phyloP scores from a whole-genome alignment of 176 grass and related monocot genomes.

The Zoysia pacifica region DNA sequence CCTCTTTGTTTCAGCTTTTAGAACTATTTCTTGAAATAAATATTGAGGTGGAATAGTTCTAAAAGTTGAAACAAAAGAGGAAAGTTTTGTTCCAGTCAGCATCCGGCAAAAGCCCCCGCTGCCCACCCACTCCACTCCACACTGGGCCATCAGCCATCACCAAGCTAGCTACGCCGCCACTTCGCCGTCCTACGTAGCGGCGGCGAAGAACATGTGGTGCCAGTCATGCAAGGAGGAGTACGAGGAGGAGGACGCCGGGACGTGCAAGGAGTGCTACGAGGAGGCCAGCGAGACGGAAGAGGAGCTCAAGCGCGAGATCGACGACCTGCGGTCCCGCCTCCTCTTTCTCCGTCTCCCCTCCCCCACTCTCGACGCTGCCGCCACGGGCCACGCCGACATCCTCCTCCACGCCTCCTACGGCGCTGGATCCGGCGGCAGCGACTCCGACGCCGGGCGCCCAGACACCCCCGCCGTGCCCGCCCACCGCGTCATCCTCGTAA shows the following conservation, averaged over 20 bases:
- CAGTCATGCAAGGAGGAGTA: conserved; percentile 89
- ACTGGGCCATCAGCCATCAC: too few species aligned
- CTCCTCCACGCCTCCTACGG: conserved; percentile 49
- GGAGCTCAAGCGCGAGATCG: conserved; percentile 96
- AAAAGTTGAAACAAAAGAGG: too few species aligned
- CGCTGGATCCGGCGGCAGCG: conserved; percentile 8
- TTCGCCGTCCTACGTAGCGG: neutral
- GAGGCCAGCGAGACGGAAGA: conserved; percentile 98
- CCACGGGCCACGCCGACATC: conserved; percentile 36
- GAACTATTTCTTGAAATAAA: too few species aligned
- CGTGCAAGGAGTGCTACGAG: conserved; percentile 97
- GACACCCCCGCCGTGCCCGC: conserved; percentile 60
- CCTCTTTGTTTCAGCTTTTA: too few species aligned
- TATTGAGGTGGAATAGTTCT: too few species aligned
- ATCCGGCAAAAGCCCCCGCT: too few species aligned
- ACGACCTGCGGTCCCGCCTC: conserved; percentile 77
- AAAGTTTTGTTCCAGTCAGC: too few species aligned
- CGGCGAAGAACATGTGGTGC: conserved; percentile 59
- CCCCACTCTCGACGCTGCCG: conserved; percentile 44
- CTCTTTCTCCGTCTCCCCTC: conserved; percentile 74
- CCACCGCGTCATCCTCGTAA: conserved; percentile 83
- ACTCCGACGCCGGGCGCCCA: neutral
- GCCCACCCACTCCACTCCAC: too few species aligned
- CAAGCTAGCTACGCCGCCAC: too few species aligned
- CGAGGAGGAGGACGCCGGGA: conserved; percentile 78